Conservation (phyloP, 805 yeast species). For the Vanderwaltozyma yarrowii region DNA sequence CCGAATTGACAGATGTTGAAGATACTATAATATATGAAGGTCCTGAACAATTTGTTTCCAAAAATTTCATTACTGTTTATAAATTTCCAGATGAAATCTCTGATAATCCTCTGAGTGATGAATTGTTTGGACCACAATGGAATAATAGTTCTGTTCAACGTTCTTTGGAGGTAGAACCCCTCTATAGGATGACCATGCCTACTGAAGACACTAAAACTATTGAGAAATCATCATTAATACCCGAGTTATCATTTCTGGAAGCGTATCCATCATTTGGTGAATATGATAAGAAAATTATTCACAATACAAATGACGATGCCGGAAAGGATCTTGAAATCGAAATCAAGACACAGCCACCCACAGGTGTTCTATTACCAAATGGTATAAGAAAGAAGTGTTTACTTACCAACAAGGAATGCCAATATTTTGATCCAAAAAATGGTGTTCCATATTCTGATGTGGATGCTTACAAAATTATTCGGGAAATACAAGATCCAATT, state of each 20-base stretch:
- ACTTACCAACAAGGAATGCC: slow-evolving; percentile 57
- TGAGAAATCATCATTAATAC: slow-evolving; percentile 36
- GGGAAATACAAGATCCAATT: slow-evolving; percentile 45
- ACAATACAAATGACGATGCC: slow-evolving; percentile 36
- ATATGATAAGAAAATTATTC: slow-evolving; percentile 32
- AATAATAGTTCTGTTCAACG: slow-evolving; percentile 38
- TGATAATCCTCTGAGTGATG: not conserved
- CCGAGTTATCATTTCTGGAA: slow-evolving; percentile 26
- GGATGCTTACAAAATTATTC: slow-evolving; percentile 64
- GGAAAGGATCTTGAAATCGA: slow-evolving; percentile 39
- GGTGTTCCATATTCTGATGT: slow-evolving; percentile 82
- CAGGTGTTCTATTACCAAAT: slow-evolving; percentile 61
- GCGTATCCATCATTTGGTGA: slow-evolving; percentile 53
- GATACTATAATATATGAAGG: slow-evolving; percentile 43
- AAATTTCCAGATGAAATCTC: slow-evolving; percentile 19
- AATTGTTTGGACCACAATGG: slow-evolving; percentile 57
- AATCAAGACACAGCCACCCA: slow-evolving; percentile 60
- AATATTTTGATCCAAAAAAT: slow-evolving; percentile 77
- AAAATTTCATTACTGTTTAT: slow-evolving; percentile 44
- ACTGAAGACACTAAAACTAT: slow-evolving; percentile 4
- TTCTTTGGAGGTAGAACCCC: slow-evolving; percentile 44
- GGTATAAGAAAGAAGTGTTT: slow-evolving; percentile 60
- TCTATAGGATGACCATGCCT: slow-evolving; percentile 32
- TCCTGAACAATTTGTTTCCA: slow-evolving; percentile 52
- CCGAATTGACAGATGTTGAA: not conserved